Evolutionary conservation across 2,329 filamentous ascomycete species (phyloP).

Genomic region (Fusarium sulawesiense): DNA sequence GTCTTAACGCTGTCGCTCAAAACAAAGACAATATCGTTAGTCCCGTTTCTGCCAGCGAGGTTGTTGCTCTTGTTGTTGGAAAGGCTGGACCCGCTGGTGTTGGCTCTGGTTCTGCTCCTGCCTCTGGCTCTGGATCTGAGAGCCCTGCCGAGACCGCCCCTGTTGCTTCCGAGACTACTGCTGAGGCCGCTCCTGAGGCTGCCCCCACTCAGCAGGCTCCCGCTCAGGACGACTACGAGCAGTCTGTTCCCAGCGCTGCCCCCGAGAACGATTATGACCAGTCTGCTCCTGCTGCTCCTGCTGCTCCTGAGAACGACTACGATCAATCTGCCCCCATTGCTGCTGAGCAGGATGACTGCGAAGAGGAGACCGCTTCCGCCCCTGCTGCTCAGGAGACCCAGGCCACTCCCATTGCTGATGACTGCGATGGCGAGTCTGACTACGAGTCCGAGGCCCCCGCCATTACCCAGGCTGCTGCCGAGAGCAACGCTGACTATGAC

Average conservation of each 20-base stretch:
- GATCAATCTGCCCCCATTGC: background rate
- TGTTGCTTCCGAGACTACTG: background rate
- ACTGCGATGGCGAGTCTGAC: background rate
- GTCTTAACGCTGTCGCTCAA: conserved; percentile 29
- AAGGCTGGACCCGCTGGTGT: conserved; percentile 44
- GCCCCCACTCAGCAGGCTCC: background rate
- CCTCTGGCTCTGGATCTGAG: conserved; percentile 6
- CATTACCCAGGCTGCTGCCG: background rate
- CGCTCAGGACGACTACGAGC: background rate
- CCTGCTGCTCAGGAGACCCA: background rate
- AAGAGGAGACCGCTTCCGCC: background rate
- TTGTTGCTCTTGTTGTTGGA: conserved; percentile 40
- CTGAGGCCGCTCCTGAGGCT: background rate
- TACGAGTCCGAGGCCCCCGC: background rate
- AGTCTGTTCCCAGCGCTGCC: background rate
- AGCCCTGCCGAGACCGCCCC: background rate
- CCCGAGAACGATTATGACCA: background rate
- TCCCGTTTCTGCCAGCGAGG: conserved; percentile 41
- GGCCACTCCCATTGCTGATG: background rate
- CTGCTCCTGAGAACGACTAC: background rate
- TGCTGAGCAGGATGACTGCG: conserved; percentile 3
- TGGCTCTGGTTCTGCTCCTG: conserved; percentile 32
- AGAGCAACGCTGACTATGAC: background rate
- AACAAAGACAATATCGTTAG: no score
- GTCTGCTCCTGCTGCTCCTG: background rate